Evolutionary conservation across 2,329 filamentous ascomycete species (phyloP).

Genomic region (Teratosphaeria zuluensis): DNA sequence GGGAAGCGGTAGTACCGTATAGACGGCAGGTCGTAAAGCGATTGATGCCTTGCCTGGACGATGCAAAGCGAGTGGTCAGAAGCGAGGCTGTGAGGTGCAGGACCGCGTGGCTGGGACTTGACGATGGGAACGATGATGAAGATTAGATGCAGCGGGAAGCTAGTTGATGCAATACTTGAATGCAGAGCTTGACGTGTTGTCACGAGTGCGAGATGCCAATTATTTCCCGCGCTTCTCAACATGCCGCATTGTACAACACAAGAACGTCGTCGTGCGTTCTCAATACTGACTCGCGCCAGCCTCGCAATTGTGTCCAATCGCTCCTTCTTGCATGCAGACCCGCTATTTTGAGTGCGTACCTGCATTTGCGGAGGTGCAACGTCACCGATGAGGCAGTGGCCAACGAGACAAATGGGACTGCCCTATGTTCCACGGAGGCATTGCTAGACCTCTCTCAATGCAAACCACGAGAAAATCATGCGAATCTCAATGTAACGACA

Average conservation of each 20-base stretch:
- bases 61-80: constrained; percentile 52
- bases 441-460: neutral
- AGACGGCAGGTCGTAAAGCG: constrained; percentile 48
- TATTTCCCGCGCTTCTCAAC: neutral
- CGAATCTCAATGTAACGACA: neutral
- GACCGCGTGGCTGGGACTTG: constrained; percentile 50
- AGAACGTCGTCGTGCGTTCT: neutral
- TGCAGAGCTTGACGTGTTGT: neutral
- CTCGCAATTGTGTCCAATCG: neutral
- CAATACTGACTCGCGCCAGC: neutral
- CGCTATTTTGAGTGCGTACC: neutral
- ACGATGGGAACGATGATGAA: constrained; percentile 47
- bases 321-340: neutral
- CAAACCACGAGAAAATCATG: neutral
- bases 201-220: neutral
- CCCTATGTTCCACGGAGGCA: neutral
- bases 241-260: no score
- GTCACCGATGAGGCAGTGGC: neutral
- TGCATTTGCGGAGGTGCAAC: neutral
- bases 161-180: neutral
- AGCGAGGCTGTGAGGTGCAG: constrained; percentile 53
- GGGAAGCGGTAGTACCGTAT: constrained; percentile 46
- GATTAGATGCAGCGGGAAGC: constrained; percentile 11
- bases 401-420: neutral
- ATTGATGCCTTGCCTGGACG: constrained; percentile 48